Percentiles rank a stretch among this genome's conserved stretches.
These are phyloP conservation scores for Ophiostoma perfectum DNA, from an alignment of 2,329 filamentous ascomycete species.

Conservation along the genomic window DNA sequence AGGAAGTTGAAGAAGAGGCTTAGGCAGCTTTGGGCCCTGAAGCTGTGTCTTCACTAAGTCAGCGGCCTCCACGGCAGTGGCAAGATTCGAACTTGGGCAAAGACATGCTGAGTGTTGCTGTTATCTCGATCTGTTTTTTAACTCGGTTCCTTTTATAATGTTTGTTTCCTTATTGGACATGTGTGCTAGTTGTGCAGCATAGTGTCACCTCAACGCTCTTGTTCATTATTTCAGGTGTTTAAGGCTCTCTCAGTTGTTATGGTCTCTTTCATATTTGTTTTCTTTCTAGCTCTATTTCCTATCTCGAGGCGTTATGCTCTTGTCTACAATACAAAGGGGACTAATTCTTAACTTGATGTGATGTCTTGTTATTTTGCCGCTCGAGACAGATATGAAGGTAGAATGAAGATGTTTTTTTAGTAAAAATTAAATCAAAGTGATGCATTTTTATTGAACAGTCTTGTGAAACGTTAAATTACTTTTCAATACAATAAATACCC, in stretches of 20 bases:
- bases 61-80: too few relatives aligned
- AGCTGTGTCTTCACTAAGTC: too few relatives aligned
- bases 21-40: conserved; percentile 29
- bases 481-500: not conserved
- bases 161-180: not conserved
- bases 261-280: not conserved
- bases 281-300: not conserved
- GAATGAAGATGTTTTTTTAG: too few relatives aligned
- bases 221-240: not conserved
- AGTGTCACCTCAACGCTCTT: not conserved
- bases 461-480: not conserved
- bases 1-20: conserved; percentile 53
- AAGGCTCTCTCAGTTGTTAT: not conserved
- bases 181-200: not conserved
- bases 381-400: too few relatives aligned
- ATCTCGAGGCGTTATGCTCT: too few relatives aligned
- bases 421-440: too few relatives aligned
- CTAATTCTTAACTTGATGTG: too few relatives aligned
- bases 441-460: too few relatives aligned
- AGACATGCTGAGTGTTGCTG: too few relatives aligned
- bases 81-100: too few relatives aligned
- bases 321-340: too few relatives aligned
- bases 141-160: not conserved
- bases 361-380: too few relatives aligned
- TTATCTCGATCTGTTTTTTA: not conserved